These are phyloP conservation scores for Phytophthora chlamydospora DNA, from an alignment of 352 stramenopile genomes.

Conservation along the genomic window DNA sequence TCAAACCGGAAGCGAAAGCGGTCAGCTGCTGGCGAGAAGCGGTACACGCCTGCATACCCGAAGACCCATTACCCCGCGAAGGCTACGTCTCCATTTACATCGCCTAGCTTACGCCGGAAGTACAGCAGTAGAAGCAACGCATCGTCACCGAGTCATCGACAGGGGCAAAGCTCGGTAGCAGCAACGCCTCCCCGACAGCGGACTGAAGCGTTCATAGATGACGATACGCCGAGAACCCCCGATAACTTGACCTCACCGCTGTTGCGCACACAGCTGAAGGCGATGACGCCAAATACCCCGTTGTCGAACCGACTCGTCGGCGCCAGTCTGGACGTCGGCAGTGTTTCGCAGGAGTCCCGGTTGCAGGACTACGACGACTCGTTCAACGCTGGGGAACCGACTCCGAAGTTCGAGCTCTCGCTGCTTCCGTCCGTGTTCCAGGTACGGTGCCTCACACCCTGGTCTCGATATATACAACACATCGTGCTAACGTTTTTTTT, in stretches of 20 bases:
- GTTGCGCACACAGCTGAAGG: slow-evolving; percentile 80
- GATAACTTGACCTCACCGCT: slow-evolving; percentile 78
- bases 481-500: slow-evolving; percentile 13
- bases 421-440: slow-evolving; percentile 78
- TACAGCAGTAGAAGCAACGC: slow-evolving; percentile 64
- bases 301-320: slow-evolving; percentile 85
- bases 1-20: slow-evolving; percentile 60
- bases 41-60: slow-evolving; percentile 41
- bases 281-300: slow-evolving; percentile 84
- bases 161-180: slow-evolving; percentile 17
- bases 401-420: slow-evolving; percentile 76
- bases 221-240: slow-evolving; percentile 67
- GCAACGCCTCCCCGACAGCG: slow-evolving; percentile 34
- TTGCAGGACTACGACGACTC: slow-evolving; percentile 78
- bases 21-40: slow-evolving; percentile 27
- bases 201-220: slow-evolving; percentile 42
- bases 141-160: slow-evolving; percentile 46
- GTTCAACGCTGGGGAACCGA: slow-evolving; percentile 62
- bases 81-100: slow-evolving; percentile 35
- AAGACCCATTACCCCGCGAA: slow-evolving; percentile 57
- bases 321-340: slow-evolving; percentile 76
- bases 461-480: neutral
- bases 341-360: slow-evolving; percentile 65
- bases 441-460: slow-evolving; percentile 33
- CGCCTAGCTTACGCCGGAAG: slow-evolving; percentile 67